Base-by-base conservation (phyloP, 2,329 filamentous ascomycete genomes). In the Cladophialophora carrionii region DNA sequence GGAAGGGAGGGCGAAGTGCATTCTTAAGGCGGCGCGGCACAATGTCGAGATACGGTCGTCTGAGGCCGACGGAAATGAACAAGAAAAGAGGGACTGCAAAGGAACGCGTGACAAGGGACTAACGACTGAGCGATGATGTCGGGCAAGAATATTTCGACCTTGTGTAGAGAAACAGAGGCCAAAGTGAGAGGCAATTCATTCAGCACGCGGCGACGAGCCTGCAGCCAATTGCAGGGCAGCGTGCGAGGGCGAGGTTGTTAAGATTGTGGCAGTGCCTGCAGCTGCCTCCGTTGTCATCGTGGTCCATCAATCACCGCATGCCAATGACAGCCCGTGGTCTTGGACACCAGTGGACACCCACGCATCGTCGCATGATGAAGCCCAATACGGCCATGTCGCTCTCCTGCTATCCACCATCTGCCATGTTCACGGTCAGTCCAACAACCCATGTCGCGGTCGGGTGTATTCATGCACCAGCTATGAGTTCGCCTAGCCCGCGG, bases 241-340 rank as follows among this genome's bases (percentile, higher is more conserved):
- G 37, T 41, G 46, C 57, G 32, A 54, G 6, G 34, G 24, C n/a
- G 34, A 56, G n/a, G n/a, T n/a, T n/a, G n/a, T n/a, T n/a, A n/a
- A n/a, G 34, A 63, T 51, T 64, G 62, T 64, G 62, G 62, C 62
- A 64, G 62, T 64, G 62, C 62, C 56, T 64, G 61, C 61, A 64
- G 41, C 58, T 32, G 34, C 29, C 22, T 29, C n/a, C n/a, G n/a
- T 37, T 24, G 29, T 37, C 52, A 49, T 48, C 51, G 17, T 55
- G 37, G 22, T 41, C 60, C 43, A 41, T 57, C 60, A 49, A 62
- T 51, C 52, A 56, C 5, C 51, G 2, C 41, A 6, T 48, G 32
- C 51, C 10, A 43, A 17, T 29, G 29, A 17, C 48, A 8, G 22
- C 24, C 48, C 37, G 17, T 14, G 37, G 17, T n/a, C 37, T 43